Base-by-base conservation (phyloP, 2,329 filamentous ascomycete genomes). In the Scedosporium boydii region DNA sequence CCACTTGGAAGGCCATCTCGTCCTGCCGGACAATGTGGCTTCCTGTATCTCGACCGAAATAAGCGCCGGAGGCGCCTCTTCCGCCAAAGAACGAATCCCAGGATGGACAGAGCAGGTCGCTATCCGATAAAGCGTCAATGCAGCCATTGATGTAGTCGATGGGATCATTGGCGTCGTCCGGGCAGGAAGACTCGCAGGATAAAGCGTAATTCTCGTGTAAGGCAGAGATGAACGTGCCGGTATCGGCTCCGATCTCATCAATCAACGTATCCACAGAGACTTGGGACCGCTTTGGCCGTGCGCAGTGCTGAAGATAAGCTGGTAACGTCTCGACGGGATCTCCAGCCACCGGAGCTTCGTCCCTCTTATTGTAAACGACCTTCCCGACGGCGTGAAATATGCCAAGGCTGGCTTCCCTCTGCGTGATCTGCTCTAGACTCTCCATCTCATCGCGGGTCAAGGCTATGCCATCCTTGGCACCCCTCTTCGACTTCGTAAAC, bases 321-420 rank as follows among this genome's bases (percentile, higher is more conserved):
- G 88, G 88, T 18, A 91, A 76, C 26, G 74, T 73, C 18, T 75
- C 74, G 2, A 74, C 71, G 38, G 79, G 75, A 7, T 71, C 70
- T 7, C 72, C 67, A 12, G 80, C 74, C 3, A 75, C 73, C 56
- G 65, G 71, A 29, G 88, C 85, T 23, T 89, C 82, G 27, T 65
- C 59, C 56, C 95, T 84, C 72, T 97, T 99, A 77, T 99, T 99
- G 77, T 98, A 96, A 0, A 98, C 87, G 2, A 99, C 90, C 71
- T 95, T 97, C 3, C 93, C 95, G 12, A 98, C 90, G 0, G 95
- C 92, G 72, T 99, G 95, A 70, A 99, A 99, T 59, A 99, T 91
- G 1, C 93, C 95, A 2, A 99, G 79, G 65, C 88, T 96, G 16
- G 90, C 88, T 75, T 98, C 95, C 62, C 95, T 85, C 69, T 93